Conservation (phyloP, 2,329 filamentous ascomycete genomes). For the Harringtonia aguacate region DNA sequence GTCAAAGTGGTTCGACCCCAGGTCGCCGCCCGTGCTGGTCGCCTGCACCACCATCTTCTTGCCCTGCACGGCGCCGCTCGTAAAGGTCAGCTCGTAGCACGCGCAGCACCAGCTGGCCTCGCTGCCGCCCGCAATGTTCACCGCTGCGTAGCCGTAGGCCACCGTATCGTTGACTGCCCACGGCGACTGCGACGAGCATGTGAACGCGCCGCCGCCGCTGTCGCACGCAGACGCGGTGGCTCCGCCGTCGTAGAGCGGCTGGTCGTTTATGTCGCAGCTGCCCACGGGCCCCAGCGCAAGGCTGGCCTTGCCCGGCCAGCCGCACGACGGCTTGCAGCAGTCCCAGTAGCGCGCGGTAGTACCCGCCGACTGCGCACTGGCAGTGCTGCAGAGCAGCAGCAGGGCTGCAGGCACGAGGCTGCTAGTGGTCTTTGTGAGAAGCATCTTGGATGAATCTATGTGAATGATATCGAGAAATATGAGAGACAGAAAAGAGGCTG, state of each 20-base stretch:
- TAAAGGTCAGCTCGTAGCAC: constrained; percentile 52
- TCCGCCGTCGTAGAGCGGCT: constrained; percentile 30
- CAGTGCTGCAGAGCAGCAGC: neutral
- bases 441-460: neutral
- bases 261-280: constrained; percentile 37
- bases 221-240: constrained; percentile 23
- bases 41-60: constrained; percentile 53
- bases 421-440: neutral
- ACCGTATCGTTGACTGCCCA: constrained; percentile 38
- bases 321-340: constrained; percentile 59
- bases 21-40: constrained; percentile 45
- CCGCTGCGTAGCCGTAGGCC: constrained; percentile 44
- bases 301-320: constrained; percentile 37
- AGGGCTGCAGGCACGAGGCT: constrained; percentile 1
- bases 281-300: constrained; percentile 27
- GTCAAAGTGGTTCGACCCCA: constrained; percentile 45
- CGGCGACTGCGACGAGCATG: constrained; percentile 40
- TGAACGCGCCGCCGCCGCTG: constrained; percentile 37
- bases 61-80: constrained; percentile 37
- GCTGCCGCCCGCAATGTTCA: constrained; percentile 29
- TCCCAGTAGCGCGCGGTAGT: constrained; percentile 31
- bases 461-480: neutral
- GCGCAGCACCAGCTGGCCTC: constrained; percentile 39
- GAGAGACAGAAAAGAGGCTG: neutral
- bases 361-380: constrained; percentile 5